Percentiles rank a stretch among this genome's conserved stretches.
These are phyloP conservation scores for Epichloe typhina DNA, from an alignment of 2,329 filamentous ascomycete genomes.

Conservation along the genomic window DNA sequence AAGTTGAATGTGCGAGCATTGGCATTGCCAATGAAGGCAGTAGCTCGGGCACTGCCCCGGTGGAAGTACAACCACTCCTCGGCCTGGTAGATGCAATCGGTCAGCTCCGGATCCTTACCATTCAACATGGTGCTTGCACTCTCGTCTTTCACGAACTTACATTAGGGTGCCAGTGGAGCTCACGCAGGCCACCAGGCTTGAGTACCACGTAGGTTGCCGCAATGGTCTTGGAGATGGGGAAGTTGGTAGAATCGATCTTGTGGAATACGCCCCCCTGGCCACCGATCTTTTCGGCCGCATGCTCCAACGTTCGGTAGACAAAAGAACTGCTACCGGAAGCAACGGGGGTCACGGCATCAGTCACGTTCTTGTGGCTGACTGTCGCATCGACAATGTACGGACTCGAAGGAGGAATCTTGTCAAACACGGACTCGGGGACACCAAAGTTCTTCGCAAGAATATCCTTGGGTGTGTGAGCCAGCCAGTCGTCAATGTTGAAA, in stretches of 20 bases:
- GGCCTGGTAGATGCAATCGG: slow-evolving; percentile 26
- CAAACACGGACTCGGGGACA: slow-evolving; percentile 45
- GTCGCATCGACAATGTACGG: slow-evolving; percentile 51
- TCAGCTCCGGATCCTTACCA: not conserved
- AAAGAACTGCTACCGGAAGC: slow-evolving; percentile 46
- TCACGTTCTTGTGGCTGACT: slow-evolving; percentile 29
- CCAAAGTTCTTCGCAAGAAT: slow-evolving; percentile 59
- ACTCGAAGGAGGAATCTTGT: slow-evolving; percentile 40
- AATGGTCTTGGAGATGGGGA: slow-evolving; percentile 52
- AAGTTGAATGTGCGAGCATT: slow-evolving; percentile 56
- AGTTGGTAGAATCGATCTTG: slow-evolving; percentile 54
- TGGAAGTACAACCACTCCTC: slow-evolving; percentile 65
- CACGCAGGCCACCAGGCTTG: slow-evolving; percentile 48
- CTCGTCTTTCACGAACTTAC: slow-evolving; percentile 18
- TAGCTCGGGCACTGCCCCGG: slow-evolving; percentile 48
- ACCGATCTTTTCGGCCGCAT: slow-evolving; percentile 41
- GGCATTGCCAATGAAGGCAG: slow-evolving; percentile 48
- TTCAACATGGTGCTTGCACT: too few species aligned
- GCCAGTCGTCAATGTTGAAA: slow-evolving; percentile 60
- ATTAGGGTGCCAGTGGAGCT: slow-evolving; percentile 60
- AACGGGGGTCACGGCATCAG: slow-evolving; percentile 26
- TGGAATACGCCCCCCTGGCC: slow-evolving; percentile 48
- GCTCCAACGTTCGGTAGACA: slow-evolving; percentile 45
- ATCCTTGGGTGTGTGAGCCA: slow-evolving; percentile 48
- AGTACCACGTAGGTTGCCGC: slow-evolving; percentile 51